Conservation (phyloP, 306 rosid genomes). For the Nissolia schottii region DNA sequence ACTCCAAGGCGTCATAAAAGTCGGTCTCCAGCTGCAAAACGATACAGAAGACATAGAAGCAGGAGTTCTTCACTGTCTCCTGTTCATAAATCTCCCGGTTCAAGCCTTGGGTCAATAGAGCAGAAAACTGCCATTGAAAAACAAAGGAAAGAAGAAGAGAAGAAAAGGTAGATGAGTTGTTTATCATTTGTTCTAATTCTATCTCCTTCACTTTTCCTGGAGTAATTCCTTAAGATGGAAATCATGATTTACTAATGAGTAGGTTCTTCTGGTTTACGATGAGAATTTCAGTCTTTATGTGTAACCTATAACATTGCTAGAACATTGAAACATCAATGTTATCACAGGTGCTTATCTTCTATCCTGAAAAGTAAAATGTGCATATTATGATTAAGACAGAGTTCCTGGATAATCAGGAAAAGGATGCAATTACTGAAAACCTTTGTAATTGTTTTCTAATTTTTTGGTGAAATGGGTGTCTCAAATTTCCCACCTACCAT, state of each 20-base stretch:
- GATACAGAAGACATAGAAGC: conserved; percentile 63
- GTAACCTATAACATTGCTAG: neutral
- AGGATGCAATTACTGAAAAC: conserved; percentile 9
- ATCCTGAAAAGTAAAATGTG: neutral
- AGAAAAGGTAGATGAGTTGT: conserved; percentile 74
- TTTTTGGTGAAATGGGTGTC: neutral
- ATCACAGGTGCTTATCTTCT: neutral
- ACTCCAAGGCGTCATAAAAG: conserved; percentile 60
- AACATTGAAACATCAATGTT: conserved; percentile 14
- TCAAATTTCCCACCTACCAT: neutral
- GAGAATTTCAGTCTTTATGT: conserved; percentile 4
- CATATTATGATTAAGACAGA: conserved; percentile 7
- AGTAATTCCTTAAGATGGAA: conserved; percentile 9
- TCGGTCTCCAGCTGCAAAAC: conserved; percentile 63
- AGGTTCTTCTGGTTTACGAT: conserved; percentile 15
- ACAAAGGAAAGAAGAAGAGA: conserved; percentile 83
- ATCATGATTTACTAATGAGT: neutral
- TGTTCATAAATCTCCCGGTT: conserved; percentile 59
- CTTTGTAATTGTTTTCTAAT: neutral
- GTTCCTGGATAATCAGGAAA: conserved; percentile 14
- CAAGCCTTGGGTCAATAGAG: conserved; percentile 75
- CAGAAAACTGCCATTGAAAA: conserved; percentile 69
- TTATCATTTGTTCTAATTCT: conserved; percentile 13
- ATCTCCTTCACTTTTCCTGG: conserved; percentile 4
- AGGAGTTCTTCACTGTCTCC: conserved; percentile 81